Evolutionary conservation across 2,329 filamentous ascomycete genomes (phyloP), one percentile per base, ranked within the genome.

Genomic region (Fusarium sp.): DNA sequence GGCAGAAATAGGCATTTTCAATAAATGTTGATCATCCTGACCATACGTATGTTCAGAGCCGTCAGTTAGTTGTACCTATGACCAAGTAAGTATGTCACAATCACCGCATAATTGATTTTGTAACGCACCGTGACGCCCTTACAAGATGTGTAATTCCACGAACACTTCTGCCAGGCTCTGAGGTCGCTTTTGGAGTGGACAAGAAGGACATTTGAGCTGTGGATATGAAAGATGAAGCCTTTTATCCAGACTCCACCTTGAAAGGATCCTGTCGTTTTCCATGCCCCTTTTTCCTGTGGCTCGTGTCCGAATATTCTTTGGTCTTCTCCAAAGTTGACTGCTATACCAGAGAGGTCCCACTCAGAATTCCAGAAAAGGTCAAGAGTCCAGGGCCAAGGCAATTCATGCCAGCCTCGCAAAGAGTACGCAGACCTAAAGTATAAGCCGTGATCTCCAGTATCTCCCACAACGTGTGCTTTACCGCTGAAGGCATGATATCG

Each of bases 191-290:
- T n/a, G n/a, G n/a, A n/a, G n/a, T n/a, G n/a, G n/a, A n/a, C n/a
- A n/a, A n/a, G n/a, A n/a, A n/a, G n/a, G n/a, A n/a, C n/a, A n/a
- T n/a, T n/a, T 25, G 29, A 47, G 1, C 20, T 31, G 11, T 47
- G 10, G 0, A 47, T 47, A 35, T 47, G 29, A 0, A 25, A 47
- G 2, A 47, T 29, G 14, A 35, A 47, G 9, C 29, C 29, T 2
- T 18, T 18, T 3, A 47, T 35, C 45, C 29, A 35, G 17, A 23
- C 8, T 0, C 45, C 29, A 2, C 20, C 18, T 5, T 13, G 0
- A 3, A 47, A 35, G 0, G 29, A 35, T 2, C 3, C 20, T 3
- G 29, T 47, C 0, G 43, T n/a, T 2, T 47, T 11, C 1, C 0
- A 5, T 17, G 15, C 2, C 3, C 18, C 29, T 2, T 1, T 9